Evolutionary conservation across 2,329 filamentous ascomycete genomes (phyloP), one percentile per base, ranked within the genome.

Genomic region (Tetracladium maxilliforme): DNA sequence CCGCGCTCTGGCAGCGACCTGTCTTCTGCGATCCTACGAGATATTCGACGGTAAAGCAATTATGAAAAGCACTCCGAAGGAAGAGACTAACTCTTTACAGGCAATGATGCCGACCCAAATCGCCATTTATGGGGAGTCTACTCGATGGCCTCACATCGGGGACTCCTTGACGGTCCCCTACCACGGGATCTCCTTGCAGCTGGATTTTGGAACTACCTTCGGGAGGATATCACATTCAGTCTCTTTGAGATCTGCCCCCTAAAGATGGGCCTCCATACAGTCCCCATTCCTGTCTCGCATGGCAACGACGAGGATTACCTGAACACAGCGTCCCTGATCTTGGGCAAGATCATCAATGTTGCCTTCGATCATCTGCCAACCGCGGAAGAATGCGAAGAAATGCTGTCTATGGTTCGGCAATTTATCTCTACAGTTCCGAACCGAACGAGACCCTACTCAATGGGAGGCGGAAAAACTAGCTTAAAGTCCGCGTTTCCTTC

Each of bases 211-310:
- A 64, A 64, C 30, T 61, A 61, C 26, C 45, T 64, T 0, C 49
- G 59, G 2, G 58, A 64, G 35, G 58, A 64, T 19, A 62, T 64
- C n/a, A 63, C 60, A 0, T 58, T 61, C n/a, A 57, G 57, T n/a
- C 35, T 64, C 3, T 59, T 57, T 20, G 43, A 53, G 19, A 37
- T 43, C 6, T 53, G 51, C 13, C 44, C 45, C 0, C 33, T 61
- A 2, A 58, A 57, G 32, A 56, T 60, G 27, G 41, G 53, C 11
- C 26, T 56, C 9, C 23, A 40, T 9, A 20, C 30, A 14, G 32
- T 45, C 21, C 19, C 30, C 11, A 6, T 33, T 11, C 25, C 24
- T 6, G 19, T 13, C 7, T 30, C 28, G 2, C 23, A 38, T 5
- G 16, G 30, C 1, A 30, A 32, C 0, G 47, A 54, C 12, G 37